These are phyloP conservation scores for Kwoniella sp. DNA, from an alignment of 768 basidiomycete species.

Conservation along the genomic window DNA sequence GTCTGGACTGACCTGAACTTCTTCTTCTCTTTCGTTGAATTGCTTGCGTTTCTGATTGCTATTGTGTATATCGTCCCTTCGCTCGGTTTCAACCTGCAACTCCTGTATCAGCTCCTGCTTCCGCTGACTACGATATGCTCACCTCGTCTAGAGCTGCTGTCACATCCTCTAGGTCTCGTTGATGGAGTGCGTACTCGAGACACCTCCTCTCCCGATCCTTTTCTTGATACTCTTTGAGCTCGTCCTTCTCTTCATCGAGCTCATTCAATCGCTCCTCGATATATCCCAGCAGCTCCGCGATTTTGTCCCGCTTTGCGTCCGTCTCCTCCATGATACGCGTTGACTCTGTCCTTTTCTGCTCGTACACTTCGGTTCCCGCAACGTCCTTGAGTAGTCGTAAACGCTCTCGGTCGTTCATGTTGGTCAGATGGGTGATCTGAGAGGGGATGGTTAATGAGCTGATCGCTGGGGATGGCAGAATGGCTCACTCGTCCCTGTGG, in stretches of 20 bases:
- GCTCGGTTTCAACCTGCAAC: constrained; percentile 58
- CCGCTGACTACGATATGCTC: constrained; percentile 27
- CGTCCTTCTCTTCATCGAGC: constrained; percentile 96
- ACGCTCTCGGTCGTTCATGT: constrained; percentile 92
- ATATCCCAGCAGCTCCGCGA: constrained; percentile 79
- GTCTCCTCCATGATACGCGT: constrained; percentile 97
- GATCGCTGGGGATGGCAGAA: background rate
- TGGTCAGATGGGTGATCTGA: constrained; percentile 91
- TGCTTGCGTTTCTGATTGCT: constrained; percentile 77
- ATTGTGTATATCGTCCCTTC: constrained; percentile 73
- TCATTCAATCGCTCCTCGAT: constrained; percentile 85
- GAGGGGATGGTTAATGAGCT: background rate
- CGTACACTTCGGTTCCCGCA: constrained; percentile 96
- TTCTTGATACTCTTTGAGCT: constrained; percentile 85
- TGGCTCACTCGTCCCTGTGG: constrained; percentile 86
- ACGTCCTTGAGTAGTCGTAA: constrained; percentile 95
- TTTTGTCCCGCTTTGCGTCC: constrained; percentile 84
- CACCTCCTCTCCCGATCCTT: constrained; percentile 92
- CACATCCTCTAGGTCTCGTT: constrained; percentile 84
- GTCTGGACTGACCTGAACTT: constrained; percentile 63
- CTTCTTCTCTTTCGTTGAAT: constrained; percentile 75
- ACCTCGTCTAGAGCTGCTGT: constrained; percentile 78
- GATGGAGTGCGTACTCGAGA: constrained; percentile 90
- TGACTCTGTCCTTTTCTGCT: constrained; percentile 85
- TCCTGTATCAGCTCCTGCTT: background rate